Evolutionary conservation across 2,329 filamentous ascomycete species (phyloP).

Genomic region (Coniosporium tulheliwenetii): DNA sequence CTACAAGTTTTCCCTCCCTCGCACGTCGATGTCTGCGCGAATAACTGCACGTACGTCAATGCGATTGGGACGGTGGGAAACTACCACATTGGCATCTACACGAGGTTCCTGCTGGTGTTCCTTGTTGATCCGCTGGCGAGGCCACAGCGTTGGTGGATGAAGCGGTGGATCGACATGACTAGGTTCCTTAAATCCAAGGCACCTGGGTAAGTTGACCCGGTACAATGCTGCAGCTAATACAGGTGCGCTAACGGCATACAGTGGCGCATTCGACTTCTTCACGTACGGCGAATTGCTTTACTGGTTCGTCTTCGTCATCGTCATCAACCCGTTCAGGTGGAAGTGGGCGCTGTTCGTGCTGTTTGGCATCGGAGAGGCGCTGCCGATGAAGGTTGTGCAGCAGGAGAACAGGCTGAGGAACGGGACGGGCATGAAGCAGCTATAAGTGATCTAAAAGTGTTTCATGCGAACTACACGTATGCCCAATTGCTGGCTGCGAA

Average conservation of each 20-base stretch:
- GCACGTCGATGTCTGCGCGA: slow-evolving; percentile 59
- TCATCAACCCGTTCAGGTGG: slow-evolving; percentile 75
- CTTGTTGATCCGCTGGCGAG: slow-evolving; percentile 62
- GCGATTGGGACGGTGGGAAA: slow-evolving; percentile 73
- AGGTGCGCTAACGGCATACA: slow-evolving; percentile 13
- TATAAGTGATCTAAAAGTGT: not conserved
- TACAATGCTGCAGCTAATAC: not conserved
- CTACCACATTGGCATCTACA: slow-evolving; percentile 85
- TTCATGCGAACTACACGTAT: too few relatives aligned
- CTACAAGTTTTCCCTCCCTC: slow-evolving; percentile 69
- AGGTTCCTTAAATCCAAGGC: slow-evolving; percentile 51
- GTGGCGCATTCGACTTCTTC: slow-evolving; percentile 74
- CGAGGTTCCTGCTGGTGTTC: slow-evolving; percentile 74
- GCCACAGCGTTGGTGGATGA: slow-evolving; percentile 60
- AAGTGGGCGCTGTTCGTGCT: slow-evolving; percentile 81
- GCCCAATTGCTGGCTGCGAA: too few relatives aligned
- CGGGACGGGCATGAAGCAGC: slow-evolving; percentile 25
- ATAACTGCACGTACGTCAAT: slow-evolving; percentile 71
- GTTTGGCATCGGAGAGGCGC: slow-evolving; percentile 50
- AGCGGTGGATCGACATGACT: slow-evolving; percentile 77
- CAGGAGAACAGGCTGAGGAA: slow-evolving; percentile 48
- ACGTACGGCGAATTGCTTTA: slow-evolving; percentile 73
- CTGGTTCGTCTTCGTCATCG: slow-evolving; percentile 70
- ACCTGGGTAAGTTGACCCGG: slow-evolving; percentile 37
- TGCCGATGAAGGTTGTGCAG: slow-evolving; percentile 52